Conservation (phyloP, 73 alveolate species). For the Blepharisma japonicum region DNA sequence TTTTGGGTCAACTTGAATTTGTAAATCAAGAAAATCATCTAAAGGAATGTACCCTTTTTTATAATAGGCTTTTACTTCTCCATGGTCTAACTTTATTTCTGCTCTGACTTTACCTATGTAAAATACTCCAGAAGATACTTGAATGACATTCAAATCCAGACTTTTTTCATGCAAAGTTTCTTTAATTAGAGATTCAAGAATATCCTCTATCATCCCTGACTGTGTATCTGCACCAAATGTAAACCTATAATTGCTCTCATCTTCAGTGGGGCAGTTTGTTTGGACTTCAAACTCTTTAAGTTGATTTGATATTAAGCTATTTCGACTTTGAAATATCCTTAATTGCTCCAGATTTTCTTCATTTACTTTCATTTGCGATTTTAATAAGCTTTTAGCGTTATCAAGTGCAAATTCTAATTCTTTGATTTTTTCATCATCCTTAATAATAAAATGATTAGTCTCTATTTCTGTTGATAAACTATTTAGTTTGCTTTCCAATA, state of each 20-base stretch:
- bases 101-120: slow-evolving; percentile 20
- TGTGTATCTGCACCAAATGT: slow-evolving; percentile 6
- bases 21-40: slow-evolving; percentile 14
- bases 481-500: no score
- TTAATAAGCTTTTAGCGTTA: no score
- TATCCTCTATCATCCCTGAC: background rate
- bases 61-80: slow-evolving; percentile 16
- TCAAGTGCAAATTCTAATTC: no score
- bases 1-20: background rate
- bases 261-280: no score
- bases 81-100: background rate
- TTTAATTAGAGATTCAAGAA: background rate
- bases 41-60: background rate
- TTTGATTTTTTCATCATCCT: no score
- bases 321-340: no score
- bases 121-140: slow-evolving; percentile 17
- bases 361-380: no score
- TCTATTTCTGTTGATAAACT: no score
- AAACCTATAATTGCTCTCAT: slow-evolving; percentile 16
- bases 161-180: slow-evolving; percentile 18
- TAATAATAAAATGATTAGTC: no score
- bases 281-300: no score
- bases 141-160: background rate
- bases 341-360: no score
- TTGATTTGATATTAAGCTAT: no score